These are phyloP conservation scores for Blastomyces parvus DNA, from an alignment of 2,329 filamentous ascomycete genomes.

Conservation along the genomic window DNA sequence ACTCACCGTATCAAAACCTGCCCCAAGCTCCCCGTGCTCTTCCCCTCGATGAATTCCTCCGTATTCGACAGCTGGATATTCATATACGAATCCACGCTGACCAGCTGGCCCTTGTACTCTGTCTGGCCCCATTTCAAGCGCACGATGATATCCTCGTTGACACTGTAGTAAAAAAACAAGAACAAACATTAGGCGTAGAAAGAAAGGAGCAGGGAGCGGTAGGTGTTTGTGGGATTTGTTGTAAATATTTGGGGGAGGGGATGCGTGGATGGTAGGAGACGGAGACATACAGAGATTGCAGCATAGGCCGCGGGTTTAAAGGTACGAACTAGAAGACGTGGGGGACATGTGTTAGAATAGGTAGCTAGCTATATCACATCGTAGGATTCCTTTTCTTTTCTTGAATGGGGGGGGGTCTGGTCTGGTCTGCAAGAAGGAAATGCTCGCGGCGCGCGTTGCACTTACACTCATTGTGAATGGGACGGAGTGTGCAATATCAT, in stretches of 20 bases:
- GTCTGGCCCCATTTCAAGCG: constrained; percentile 97
- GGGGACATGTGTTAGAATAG: not conserved
- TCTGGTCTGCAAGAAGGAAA: no score
- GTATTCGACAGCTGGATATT: constrained; percentile 88
- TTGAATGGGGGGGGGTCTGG: not conserved
- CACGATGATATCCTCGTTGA: constrained; percentile 83
- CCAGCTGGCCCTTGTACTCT: constrained; percentile 89
- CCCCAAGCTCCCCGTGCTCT: constrained; percentile 74
- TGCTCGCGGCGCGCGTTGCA: not conserved
- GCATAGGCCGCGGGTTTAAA: constrained; percentile 91
- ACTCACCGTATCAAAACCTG: constrained; percentile 81
- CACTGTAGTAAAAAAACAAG: constrained; percentile 39
- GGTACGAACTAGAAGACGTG: constrained; percentile 61
- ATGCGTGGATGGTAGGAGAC: constrained; percentile 3
- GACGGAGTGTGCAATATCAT: not conserved
- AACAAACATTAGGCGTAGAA: not conserved
- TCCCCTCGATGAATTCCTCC: constrained; percentile 83
- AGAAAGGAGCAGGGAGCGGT: no score
- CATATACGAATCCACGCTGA: constrained; percentile 97
- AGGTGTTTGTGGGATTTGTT: not conserved
- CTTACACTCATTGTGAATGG: constrained; percentile 2
- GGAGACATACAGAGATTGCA: constrained; percentile 70
- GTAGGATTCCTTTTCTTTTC: no score
- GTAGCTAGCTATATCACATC: no score
- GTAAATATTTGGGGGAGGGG: not conserved